A percentile compares a stretch with the other conserved stretches of the same genome.
Evolutionary conservation across 2,329 filamentous ascomycete genomes (phyloP).

Genomic region (Colletotrichum eremochloae): DNA sequence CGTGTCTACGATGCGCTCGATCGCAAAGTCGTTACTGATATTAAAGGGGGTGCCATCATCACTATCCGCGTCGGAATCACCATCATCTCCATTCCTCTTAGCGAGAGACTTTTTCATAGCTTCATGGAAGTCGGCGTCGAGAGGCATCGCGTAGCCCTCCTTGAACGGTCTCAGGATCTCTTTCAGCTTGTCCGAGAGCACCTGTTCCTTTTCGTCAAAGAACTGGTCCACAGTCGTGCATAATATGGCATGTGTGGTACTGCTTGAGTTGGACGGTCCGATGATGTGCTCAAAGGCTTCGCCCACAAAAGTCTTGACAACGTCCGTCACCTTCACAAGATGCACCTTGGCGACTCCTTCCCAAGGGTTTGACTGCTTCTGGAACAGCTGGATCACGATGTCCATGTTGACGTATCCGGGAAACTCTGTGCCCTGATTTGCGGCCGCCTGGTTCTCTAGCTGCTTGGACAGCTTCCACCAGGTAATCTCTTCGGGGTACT

Average conservation of each 20-base stretch:
- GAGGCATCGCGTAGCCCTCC: constrained; percentile 50
- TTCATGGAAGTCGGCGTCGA: constrained; percentile 51
- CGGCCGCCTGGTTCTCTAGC: constrained; percentile 51
- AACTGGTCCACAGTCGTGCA: constrained; percentile 48
- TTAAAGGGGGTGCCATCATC: no score
- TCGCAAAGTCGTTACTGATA: constrained; percentile 52
- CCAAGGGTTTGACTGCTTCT: constrained; percentile 56
- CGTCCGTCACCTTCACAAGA: constrained; percentile 48
- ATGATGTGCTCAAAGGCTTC: constrained; percentile 47
- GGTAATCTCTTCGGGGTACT: constrained; percentile 45
- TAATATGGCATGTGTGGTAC: constrained; percentile 45
- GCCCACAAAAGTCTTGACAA: constrained; percentile 54
- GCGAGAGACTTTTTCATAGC: constrained; percentile 31
- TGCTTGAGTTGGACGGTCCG: constrained; percentile 32
- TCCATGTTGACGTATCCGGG: constrained; percentile 54
- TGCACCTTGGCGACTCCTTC: constrained; percentile 53
- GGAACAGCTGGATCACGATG: constrained; percentile 56
- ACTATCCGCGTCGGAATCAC: no score
- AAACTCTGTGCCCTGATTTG: constrained; percentile 57
- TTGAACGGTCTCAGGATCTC: constrained; percentile 57
- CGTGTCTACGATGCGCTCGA: constrained; percentile 58
- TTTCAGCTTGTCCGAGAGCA: constrained; percentile 52
- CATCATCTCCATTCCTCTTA: no score
- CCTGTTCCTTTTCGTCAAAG: constrained; percentile 49
- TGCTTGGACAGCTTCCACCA: constrained; percentile 44